These are phyloP conservation scores for Nakaseomyces sp. DNA, from an alignment of 1,139 yeast genomes.

Conservation along the genomic window DNA sequence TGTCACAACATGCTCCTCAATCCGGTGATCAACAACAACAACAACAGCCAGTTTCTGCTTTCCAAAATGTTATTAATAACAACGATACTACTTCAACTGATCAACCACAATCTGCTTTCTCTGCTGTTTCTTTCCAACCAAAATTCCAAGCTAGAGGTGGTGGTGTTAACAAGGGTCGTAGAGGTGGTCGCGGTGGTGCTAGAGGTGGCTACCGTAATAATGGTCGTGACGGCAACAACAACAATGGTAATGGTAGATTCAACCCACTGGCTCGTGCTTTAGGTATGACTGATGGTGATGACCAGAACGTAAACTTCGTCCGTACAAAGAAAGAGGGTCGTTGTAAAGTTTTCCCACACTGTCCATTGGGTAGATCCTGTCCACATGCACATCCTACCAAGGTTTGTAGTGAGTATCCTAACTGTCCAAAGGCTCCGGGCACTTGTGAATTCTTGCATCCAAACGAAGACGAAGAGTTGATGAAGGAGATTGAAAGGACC, in stretches of 20 bases:
- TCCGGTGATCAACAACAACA: slow-evolving; percentile 1
- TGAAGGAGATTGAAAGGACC: slow-evolving; percentile 55
- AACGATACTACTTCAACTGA: slow-evolving; percentile 7
- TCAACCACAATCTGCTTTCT: slow-evolving; percentile 9
- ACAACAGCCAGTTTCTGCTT: slow-evolving; percentile 21
- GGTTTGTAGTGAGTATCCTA: slow-evolving; percentile 65
- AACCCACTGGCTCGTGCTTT: slow-evolving; percentile 31
- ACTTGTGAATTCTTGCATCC: slow-evolving; percentile 80
- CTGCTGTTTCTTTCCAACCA: slow-evolving; percentile 15
- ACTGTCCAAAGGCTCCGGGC: slow-evolving; percentile 72
- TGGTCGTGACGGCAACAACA: slow-evolving; percentile 20
- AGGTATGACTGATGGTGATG: slow-evolving; percentile 22
- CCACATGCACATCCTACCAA: slow-evolving; percentile 72
- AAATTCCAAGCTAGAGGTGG: slow-evolving; percentile 20
- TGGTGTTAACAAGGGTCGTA: slow-evolving; percentile 20
- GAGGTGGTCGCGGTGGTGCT: slow-evolving; percentile 21
- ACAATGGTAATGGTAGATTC: slow-evolving; percentile 26
- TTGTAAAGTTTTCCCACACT: slow-evolving; percentile 72
- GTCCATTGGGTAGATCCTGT: slow-evolving; percentile 56
- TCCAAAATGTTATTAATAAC: slow-evolving; percentile 21
- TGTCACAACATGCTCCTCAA: slow-evolving; percentile 11
- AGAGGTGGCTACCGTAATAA: slow-evolving; percentile 16
- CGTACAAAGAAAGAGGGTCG: slow-evolving; percentile 46
- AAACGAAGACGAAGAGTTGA: slow-evolving; percentile 66
- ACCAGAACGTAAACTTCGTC: slow-evolving; percentile 21